Base-by-base conservation (phyloP, 768 basidiomycete genomes). In the Pulveroboletus sp. region DNA sequence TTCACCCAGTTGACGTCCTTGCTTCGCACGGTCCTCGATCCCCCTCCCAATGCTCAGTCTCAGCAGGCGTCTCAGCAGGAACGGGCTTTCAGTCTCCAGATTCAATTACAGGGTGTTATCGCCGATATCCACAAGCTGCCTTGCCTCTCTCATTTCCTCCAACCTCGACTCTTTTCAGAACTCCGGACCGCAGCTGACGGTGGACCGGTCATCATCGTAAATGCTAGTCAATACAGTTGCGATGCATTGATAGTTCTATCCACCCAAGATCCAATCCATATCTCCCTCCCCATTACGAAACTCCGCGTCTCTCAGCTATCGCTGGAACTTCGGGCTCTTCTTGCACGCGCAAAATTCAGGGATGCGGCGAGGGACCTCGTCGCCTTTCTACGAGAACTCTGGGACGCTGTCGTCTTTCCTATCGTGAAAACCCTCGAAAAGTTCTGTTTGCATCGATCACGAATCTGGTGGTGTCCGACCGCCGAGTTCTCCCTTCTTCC, bases 201-300 rank as follows among this genome's bases (percentile, higher is more conserved):
- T 6, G 69, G 69, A 5, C 66, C 67, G 0, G 55, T 70, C n/a
- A 60, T 70, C 19, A 47, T 74, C 13, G 51, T 72, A 20, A 74
- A 72, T 43, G 51, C 64, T 10, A 57, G 62, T 45, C 34, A 41
- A 16, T 51, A 45, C 13, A 42, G 62, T 17, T 74, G 67, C 12
- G 66, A 74, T 45, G 72, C 67, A 0, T 33, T 74, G 16, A 61
- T 70, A 4, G 49, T 70, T 16, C 9, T 52, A 3, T 12, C 31
- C 6, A 10, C 40, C 6, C 10, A 16, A 11, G 27, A 46, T 20
- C 60, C 59, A 36, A 9, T 46, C 33, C 39, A 40, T 1, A 16
- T 49, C 29, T 4, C 49, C 24, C 42, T 53, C 7, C 37, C 20
- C 8, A 21, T 49, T n/a, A 44, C 29, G 5, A 43, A 38, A 29